These are phyloP conservation scores for Xerocomellus chrysenteron DNA, from an alignment of 768 basidiomycete species.

Conservation along the genomic window DNA sequence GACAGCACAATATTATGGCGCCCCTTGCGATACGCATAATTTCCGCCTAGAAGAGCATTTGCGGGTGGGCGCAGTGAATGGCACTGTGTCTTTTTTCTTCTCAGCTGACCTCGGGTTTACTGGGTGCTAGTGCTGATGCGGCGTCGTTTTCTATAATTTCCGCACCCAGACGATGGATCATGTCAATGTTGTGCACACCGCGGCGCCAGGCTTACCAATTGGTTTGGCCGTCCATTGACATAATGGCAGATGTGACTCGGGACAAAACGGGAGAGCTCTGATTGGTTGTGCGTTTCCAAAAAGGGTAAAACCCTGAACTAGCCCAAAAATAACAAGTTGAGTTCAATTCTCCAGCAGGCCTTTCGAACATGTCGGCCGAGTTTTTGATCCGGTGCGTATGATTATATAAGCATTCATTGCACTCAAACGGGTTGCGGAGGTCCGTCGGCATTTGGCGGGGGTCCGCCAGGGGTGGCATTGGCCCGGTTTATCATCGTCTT, in stretches of 20 bases:
- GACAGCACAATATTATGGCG: constrained; percentile 6
- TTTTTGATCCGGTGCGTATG: background rate
- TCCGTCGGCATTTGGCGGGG: constrained; percentile 18
- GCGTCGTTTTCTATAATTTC: constrained; percentile 9
- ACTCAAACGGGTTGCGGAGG: background rate
- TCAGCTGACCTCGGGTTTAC: constrained; percentile 3
- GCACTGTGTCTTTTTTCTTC: constrained; percentile 1
- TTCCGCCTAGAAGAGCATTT: constrained; percentile 18
- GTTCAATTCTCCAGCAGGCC: too few species aligned
- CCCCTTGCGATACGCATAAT: constrained; percentile 20
- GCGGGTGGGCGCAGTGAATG: constrained; percentile 4
- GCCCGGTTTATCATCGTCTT: constrained; percentile 9
- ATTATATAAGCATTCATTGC: background rate
- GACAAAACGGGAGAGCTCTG: too few species aligned
- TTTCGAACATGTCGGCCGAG: background rate
- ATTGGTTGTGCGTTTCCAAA: too few species aligned
- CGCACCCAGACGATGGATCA: background rate
- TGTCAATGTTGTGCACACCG: background rate
- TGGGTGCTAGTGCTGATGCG: background rate
- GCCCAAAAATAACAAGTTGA: too few species aligned
- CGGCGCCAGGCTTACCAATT: background rate
- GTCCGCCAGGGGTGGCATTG: constrained; percentile 18
- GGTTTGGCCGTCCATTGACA: background rate
- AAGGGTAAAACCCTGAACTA: too few species aligned
- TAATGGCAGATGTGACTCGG: background rate